Conservation (phyloP, 805 yeast genomes). For the Alloascoidea hylecoeti region DNA sequence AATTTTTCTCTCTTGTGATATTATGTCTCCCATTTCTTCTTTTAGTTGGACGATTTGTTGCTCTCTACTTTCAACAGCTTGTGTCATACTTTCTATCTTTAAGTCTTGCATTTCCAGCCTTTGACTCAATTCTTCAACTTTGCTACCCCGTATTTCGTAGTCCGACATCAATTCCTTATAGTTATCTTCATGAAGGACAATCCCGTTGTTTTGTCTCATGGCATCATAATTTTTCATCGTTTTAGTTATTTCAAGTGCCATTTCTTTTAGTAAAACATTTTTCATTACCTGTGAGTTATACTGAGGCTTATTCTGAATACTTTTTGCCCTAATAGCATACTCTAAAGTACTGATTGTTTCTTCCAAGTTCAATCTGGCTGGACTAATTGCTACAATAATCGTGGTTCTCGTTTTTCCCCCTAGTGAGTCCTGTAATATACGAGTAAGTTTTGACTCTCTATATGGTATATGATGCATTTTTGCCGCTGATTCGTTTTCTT, state of each 20-base stretch:
- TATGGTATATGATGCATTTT: conserved; percentile 73
- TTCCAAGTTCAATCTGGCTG: conserved; percentile 62
- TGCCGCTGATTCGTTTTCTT: conserved; percentile 22
- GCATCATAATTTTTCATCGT: conserved; percentile 44
- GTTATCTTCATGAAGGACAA: conserved; percentile 45
- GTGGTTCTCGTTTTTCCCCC: conserved; percentile 87
- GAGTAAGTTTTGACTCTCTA: conserved; percentile 69
- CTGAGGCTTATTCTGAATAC: conserved; percentile 61
- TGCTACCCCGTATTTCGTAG: background rate
- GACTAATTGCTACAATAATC: conserved; percentile 76
- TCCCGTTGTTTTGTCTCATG: conserved; percentile 49
- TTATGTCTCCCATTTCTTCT: background rate
- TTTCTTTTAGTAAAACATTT: conserved; percentile 14
- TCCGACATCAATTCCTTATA: conserved; percentile 31
- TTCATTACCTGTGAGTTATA: conserved; percentile 29
- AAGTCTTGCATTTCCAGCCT: background rate
- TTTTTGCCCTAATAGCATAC: conserved; percentile 79
- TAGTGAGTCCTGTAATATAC: conserved; percentile 66
- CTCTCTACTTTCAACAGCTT: background rate
- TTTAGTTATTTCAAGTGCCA: conserved; percentile 4
- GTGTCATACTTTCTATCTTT: background rate
- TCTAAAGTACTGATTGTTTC: conserved; percentile 80
- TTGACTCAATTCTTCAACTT: background rate
- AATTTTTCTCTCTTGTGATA: background rate
- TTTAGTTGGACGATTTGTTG: background rate